phyloP scores from a whole-genome alignment of 2,329 filamentous ascomycete genomes.

The Cladosporium colombiae region DNA sequence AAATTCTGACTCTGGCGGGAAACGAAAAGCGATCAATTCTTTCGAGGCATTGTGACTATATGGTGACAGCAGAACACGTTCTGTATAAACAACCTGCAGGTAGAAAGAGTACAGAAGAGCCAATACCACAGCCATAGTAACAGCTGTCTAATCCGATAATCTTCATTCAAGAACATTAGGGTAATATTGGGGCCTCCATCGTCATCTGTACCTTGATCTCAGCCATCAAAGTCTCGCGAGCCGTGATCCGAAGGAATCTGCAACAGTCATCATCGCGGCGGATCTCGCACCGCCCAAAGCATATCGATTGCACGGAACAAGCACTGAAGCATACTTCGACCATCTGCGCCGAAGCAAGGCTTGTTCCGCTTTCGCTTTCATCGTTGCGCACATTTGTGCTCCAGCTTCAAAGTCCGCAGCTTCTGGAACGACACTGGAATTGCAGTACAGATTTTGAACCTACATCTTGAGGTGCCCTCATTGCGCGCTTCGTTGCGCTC shows the following conservation, averaged over 20 bases:
- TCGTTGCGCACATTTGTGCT: background rate
- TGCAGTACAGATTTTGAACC: too few species aligned
- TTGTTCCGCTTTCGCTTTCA: slow-evolving; percentile 5
- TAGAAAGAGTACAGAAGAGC: background rate
- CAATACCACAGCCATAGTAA: too few species aligned
- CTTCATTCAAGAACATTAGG: background rate
- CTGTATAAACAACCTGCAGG: background rate
- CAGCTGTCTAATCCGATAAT: too few species aligned
- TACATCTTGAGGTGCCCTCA: background rate
- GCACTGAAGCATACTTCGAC: background rate
- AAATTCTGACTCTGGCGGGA: background rate
- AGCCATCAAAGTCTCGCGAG: background rate
- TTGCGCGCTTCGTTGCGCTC: slow-evolving; percentile 2
- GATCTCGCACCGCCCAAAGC: background rate
- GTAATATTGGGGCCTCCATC: background rate
- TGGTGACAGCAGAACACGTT: background rate
- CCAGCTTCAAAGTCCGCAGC: too few species aligned
- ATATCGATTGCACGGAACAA: background rate
- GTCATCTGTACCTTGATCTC: background rate
- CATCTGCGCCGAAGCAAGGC: background rate
- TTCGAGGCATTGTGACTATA: background rate
- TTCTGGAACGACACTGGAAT: rapidly evolving
- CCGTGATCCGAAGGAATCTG: background rate
- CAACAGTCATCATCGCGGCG: background rate
- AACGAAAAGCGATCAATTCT: background rate